phyloP scores from a whole-genome alignment of 1,284 basidiomycete species.

The Apiotrichum gracile region DNA sequence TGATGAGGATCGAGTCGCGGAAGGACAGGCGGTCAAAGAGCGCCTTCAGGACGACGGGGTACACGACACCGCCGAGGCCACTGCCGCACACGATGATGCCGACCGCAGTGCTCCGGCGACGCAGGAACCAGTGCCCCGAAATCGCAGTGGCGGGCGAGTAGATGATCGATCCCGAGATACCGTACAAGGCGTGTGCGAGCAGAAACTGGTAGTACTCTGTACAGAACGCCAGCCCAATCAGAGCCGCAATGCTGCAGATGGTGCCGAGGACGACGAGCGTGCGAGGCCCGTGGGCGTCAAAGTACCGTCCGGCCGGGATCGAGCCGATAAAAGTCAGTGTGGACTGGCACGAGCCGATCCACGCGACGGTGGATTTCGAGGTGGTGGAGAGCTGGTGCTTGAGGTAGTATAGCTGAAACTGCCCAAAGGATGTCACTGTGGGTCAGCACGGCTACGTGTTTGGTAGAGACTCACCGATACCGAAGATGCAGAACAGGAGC shows the following conservation, averaged over 20 bases:
- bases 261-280: constrained; percentile 19
- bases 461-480: constrained; percentile 11
- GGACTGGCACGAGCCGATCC: constrained; percentile 19
- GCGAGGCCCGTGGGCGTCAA: constrained; percentile 21
- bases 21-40: constrained; percentile 27
- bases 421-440: constrained; percentile 23
- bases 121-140: constrained; percentile 44
- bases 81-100: constrained; percentile 41
- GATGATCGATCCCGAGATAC: constrained; percentile 31
- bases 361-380: constrained; percentile 18
- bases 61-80: constrained; percentile 42
- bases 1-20: constrained; percentile 20
- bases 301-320: constrained; percentile 17
- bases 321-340: constrained; percentile 19
- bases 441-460: too few species aligned
- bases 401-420: constrained; percentile 21
- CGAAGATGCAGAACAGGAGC: constrained; percentile 23
- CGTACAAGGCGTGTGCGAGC: constrained; percentile 38
- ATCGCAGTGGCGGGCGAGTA: constrained; percentile 42
- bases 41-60: constrained; percentile 37
- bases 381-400: constrained; percentile 15
- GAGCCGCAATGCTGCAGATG: constrained; percentile 21
- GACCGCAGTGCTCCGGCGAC: constrained; percentile 35
- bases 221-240: constrained; percentile 38
- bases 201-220: constrained; percentile 43